Base-by-base conservation (phyloP, 139 green algal species). In the Raphidocelis subcapitata region DNA sequence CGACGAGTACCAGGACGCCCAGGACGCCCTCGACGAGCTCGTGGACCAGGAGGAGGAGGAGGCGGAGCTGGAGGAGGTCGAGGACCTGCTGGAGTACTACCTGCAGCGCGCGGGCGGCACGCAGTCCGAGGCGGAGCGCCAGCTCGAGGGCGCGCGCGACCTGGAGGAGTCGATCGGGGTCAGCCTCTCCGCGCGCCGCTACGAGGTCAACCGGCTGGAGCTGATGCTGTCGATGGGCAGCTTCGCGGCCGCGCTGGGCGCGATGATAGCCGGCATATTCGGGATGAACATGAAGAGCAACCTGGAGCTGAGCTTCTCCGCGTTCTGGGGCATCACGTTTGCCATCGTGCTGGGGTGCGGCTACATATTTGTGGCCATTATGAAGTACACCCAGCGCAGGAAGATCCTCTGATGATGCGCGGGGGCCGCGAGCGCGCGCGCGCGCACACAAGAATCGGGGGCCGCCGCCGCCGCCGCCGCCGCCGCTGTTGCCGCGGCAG, bases 1-100 rank as follows among this genome's bases (percentile, higher is more conserved):
- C 54, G 82, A 90, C 65, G 82, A 90, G 24, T 76, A 86, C 56
- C 78, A 87, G 64, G 84, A 89, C 64, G 81, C 81, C n/a, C 81
- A 86, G 67, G 84, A 84, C 31, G 92, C 90, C 0, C 64, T 97
- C 60, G 88, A 94, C 57, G 88, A 95, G 77, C 84, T 97, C 88
- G 83, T 89, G 24, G 91, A 94, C 68, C 76, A 87, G 54, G 88
- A 90, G 67, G 85, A 91, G 64, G 81, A 86, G 65, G 85, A 89
- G 69, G 62, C 65, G 23, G 82, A 86, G 73, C 44, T 88, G 66
- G 88, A 91, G 72, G 84, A 93, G 77, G 90, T 95, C 36, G 93
- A 98, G 76, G 93, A 98, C 83, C 73, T 98, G 60, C 80, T 97
- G 28, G 93, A 98, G 83, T 98, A 97, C 76, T 98, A 98, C 84